These are phyloP conservation scores for Suillus placidus DNA, from an alignment of 768 basidiomycete species.

Conservation along the genomic window DNA sequence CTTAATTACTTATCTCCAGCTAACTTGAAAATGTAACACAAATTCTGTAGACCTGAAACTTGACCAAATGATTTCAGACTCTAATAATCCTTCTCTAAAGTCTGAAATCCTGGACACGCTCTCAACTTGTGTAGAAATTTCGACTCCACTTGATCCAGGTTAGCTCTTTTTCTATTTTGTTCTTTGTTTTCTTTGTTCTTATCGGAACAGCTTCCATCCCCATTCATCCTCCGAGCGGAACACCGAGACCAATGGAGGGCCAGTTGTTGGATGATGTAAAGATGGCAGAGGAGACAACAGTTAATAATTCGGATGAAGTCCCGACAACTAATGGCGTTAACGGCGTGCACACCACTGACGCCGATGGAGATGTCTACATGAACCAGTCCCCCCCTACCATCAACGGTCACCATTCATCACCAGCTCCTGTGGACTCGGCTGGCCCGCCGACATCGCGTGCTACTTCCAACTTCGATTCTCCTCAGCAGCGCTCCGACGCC, in stretches of 20 bases:
- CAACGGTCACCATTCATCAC: constrained; percentile 43
- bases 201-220: constrained; percentile 45
- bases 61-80: constrained; percentile 6
- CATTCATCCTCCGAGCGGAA: constrained; percentile 47
- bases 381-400: constrained; percentile 14
- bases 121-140: constrained; percentile 40
- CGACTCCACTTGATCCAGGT: constrained; percentile 56
- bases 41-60: constrained; percentile 15
- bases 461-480: constrained; percentile 33
- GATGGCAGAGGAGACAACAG: constrained; percentile 50
- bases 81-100: constrained; percentile 53
- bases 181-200: constrained; percentile 27
- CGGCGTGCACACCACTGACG: constrained; percentile 23
- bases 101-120: constrained; percentile 41
- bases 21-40: constrained; percentile 40
- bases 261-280: constrained; percentile 56
- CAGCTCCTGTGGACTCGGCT: constrained; percentile 38
- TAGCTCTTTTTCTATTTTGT: constrained; percentile 27
- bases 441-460: constrained; percentile 39
- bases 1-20: constrained; percentile 34
- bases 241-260: constrained; percentile 48
- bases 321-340: constrained; percentile 28
- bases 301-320: constrained; percentile 18
- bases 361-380: constrained; percentile 37
- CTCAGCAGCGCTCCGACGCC: constrained; percentile 27